Percentiles rank a stretch among this genome's conserved stretches.
Conservation (phyloP, 352 stramenopile species). For the Elongisporangium senticosum region DNA sequence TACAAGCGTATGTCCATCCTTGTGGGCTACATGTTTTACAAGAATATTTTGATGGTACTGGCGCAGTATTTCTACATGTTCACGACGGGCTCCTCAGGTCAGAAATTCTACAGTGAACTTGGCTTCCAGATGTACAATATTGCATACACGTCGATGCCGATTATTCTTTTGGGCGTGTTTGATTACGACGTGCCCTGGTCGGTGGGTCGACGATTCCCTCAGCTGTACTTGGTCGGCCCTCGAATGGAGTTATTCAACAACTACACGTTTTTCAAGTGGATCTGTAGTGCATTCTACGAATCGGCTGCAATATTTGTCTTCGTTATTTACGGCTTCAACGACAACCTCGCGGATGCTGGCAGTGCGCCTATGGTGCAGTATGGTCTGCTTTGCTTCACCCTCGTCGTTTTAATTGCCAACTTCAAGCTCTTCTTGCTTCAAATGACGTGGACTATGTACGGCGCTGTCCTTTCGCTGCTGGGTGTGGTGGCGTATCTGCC, state of each 20-base stretch:
- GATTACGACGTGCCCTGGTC: slow-evolving; percentile 78
- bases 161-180: slow-evolving; percentile 74
- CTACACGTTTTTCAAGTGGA: slow-evolving; percentile 82
- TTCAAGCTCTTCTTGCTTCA: slow-evolving; percentile 86
- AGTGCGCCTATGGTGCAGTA: slow-evolving; percentile 90
- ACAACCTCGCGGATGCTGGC: slow-evolving; percentile 63
- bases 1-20: slow-evolving; percentile 94
- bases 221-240: slow-evolving; percentile 71
- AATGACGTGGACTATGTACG: slow-evolving; percentile 68
- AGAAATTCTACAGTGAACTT: slow-evolving; percentile 81
- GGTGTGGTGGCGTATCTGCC: slow-evolving; percentile 67
- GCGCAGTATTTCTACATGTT: slow-evolving; percentile 91
- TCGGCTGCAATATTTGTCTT: slow-evolving; percentile 65
- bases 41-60: slow-evolving; percentile 93
- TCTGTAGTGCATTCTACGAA: slow-evolving; percentile 73
- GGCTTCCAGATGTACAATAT: slow-evolving; percentile 92
- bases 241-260: slow-evolving; percentile 81
- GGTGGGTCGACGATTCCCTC: slow-evolving; percentile 54
- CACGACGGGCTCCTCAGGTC: slow-evolving; percentile 87
- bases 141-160: slow-evolving; percentile 90
- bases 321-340: slow-evolving; percentile 66
- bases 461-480: slow-evolving; percentile 42
- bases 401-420: slow-evolving; percentile 92
- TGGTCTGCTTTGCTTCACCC: slow-evolving; percentile 89
- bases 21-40: slow-evolving; percentile 98